phyloP scores from a whole-genome alignment of 805 yeast genomes.

The Kazachstania viticola region DNA sequence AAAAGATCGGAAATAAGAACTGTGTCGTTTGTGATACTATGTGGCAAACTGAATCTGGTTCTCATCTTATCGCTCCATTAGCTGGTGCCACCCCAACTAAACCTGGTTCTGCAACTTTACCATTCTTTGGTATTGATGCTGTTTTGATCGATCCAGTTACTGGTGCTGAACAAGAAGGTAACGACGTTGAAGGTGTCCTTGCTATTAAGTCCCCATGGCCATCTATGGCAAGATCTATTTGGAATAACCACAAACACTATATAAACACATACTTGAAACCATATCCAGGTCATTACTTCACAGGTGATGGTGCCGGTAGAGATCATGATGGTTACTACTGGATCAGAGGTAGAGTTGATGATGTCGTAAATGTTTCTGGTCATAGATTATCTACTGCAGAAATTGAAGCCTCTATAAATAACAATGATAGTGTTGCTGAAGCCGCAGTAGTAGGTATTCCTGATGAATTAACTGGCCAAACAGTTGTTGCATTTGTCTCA shows the following conservation, averaged over 20 bases:
- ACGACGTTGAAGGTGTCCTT: constrained; percentile 92
- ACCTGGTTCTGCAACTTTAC: constrained; percentile 95
- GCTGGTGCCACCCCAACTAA: constrained; percentile 93
- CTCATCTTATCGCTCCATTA: constrained; percentile 86
- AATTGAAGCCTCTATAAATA: constrained; percentile 83
- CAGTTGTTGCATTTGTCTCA: constrained; percentile 89
- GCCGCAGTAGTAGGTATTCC: constrained; percentile 93
- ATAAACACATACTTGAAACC: constrained; percentile 88
- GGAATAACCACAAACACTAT: constrained; percentile 76
- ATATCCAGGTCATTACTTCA: constrained; percentile 86
- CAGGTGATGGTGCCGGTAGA: constrained; percentile 98
- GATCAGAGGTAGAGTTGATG: constrained; percentile 98
- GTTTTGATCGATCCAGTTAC: constrained; percentile 86
- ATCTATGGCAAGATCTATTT: constrained; percentile 94
- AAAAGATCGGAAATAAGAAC: constrained; percentile 77
- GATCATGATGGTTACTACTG: constrained; percentile 94
- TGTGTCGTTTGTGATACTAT: constrained; percentile 92
- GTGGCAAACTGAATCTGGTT: constrained; percentile 98
- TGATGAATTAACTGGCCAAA: constrained; percentile 96
- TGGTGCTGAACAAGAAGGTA: constrained; percentile 73
- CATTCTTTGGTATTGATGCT: constrained; percentile 91
- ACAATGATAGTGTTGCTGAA: constrained; percentile 74
- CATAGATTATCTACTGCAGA: constrained; percentile 98
- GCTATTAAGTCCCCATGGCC: constrained; percentile 93
- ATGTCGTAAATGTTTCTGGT: constrained; percentile 95